Evolutionary conservation across 345 rosid genomes (phyloP), one percentile per base, ranked within the genome.

Genomic region (Rhizophora apiculata): DNA sequence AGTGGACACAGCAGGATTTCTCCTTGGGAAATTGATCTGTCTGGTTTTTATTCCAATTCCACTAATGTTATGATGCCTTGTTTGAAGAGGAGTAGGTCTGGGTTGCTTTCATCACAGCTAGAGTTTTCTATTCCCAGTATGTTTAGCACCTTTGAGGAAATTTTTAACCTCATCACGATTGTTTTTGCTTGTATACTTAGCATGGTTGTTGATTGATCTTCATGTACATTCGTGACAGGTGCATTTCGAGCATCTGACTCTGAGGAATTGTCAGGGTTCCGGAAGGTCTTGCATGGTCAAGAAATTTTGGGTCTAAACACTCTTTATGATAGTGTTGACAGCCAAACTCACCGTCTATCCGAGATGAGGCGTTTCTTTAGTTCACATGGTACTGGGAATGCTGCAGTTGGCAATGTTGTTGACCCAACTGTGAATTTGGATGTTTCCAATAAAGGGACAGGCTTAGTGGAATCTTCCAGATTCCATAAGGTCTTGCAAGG

Each of bases 201-300:
- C 9, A 21, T 34, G 34, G 46, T 67, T 67, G 15, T 30, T 61
- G 43, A 52, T 66, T 60, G 3, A 21, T 68, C 21, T 55, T 20
- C 56, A 13, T 9, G 27, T 9, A 30, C 55, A 60, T 60, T 52
- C 43, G 24, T 63, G 39, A 29, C 88, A 92, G 97, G 88, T 82
- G 96, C 92, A 60, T 78, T 81, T 77, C 90, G 82, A 68, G 82
- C 86, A 72, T 69, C 92, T 46, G 94, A 89, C 97, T 90, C 84
- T 76, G 89, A 85, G 89, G 98, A 90, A 84, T 84, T 97, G 70
- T 63, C 76, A 52, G 81, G 98, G 83, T 89, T 92, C 95, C 96
- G 82, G 83, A 90, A 92, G 97, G 98, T 90, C 99, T 96, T 96
- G 99, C 99, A 92, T 92, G 99, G 99, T 96, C 99, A 96, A 96